Evolutionary conservation across 805 yeast genomes (phyloP).

Genomic region (Pichia heedii): DNA sequence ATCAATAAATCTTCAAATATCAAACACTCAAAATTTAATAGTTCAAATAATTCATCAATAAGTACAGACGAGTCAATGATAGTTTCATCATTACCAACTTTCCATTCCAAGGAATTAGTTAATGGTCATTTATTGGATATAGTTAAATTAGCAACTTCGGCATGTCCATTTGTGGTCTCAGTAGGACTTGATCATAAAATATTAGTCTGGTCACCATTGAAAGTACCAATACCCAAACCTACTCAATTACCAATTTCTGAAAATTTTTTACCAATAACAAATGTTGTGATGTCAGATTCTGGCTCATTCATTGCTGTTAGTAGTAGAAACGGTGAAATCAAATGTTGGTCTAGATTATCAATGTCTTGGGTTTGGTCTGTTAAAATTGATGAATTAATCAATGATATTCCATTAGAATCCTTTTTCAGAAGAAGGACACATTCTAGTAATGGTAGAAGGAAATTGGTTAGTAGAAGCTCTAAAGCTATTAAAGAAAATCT

Average conservation of each 20-base stretch:
- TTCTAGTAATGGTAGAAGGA: constrained; percentile 29
- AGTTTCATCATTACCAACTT: constrained; percentile 1
- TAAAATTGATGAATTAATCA: constrained; percentile 31
- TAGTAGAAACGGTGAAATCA: constrained; percentile 41
- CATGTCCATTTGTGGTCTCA: constrained; percentile 56
- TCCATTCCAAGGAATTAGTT: constrained; percentile 32
- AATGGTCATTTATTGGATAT: constrained; percentile 57
- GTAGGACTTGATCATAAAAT: constrained; percentile 69
- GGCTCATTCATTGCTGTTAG: constrained; percentile 53
- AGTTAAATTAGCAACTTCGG: constrained; percentile 48
- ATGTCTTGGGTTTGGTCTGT: constrained; percentile 53
- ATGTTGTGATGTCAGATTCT: constrained; percentile 45
- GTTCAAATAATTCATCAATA: neutral
- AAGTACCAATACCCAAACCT: constrained; percentile 38
- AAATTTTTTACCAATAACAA: constrained; percentile 54
- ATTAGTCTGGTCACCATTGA: constrained; percentile 64
- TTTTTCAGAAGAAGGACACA: constrained; percentile 52
- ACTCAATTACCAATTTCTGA: constrained; percentile 33
- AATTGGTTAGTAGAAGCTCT: constrained; percentile 13
- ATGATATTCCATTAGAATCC: constrained; percentile 38
- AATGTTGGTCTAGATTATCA: constrained; percentile 50
- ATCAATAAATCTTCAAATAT: constrained; percentile 1
- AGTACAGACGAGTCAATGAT: too few relatives aligned
- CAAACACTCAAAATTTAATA: neutral
- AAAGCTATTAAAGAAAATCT: neutral